A percentile compares a stretch with the other conserved stretches of the same genome.
Evolutionary conservation across 2,329 filamentous ascomycete species (phyloP).

Genomic region (Alternaria gansuensis): DNA sequence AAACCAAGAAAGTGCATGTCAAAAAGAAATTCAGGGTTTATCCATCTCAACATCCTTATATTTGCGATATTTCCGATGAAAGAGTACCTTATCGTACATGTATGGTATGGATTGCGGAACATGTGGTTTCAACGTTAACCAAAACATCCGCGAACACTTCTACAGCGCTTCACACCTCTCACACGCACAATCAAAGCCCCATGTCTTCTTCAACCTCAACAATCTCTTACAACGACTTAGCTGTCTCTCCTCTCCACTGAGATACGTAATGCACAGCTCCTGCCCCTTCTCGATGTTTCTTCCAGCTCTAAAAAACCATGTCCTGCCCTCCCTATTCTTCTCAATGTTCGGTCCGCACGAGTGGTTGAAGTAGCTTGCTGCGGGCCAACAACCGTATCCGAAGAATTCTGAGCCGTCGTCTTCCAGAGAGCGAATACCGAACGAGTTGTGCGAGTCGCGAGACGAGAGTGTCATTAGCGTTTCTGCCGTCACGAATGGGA

Average conservation of each 20-base stretch:
- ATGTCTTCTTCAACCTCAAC: constrained; percentile 51
- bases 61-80: neutral
- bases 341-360: constrained; percentile 56
- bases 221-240: constrained; percentile 51
- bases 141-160: neutral
- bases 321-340: constrained; percentile 54
- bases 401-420: constrained; percentile 60
- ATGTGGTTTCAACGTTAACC: neutral
- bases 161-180: constrained; percentile 46
- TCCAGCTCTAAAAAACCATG: constrained; percentile 54
- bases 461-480: constrained; percentile 49
- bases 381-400: constrained; percentile 59
- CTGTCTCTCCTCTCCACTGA: constrained; percentile 59
- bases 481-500: constrained; percentile 46
- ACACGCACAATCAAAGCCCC: constrained; percentile 60
- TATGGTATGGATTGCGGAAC: neutral
- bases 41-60: neutral
- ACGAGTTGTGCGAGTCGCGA: constrained; percentile 59
- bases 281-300: constrained; percentile 52
- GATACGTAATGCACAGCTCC: constrained; percentile 59
- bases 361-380: constrained; percentile 61
- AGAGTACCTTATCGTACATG: neutral
- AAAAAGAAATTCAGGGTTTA: neutral
- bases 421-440: constrained; percentile 57
- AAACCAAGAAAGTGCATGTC: too few species aligned